Evolutionary conservation across 2,329 filamentous ascomycete species (phyloP), one percentile per base, ranked within the genome.

Genomic region (Emericellopsis atlantica): DNA sequence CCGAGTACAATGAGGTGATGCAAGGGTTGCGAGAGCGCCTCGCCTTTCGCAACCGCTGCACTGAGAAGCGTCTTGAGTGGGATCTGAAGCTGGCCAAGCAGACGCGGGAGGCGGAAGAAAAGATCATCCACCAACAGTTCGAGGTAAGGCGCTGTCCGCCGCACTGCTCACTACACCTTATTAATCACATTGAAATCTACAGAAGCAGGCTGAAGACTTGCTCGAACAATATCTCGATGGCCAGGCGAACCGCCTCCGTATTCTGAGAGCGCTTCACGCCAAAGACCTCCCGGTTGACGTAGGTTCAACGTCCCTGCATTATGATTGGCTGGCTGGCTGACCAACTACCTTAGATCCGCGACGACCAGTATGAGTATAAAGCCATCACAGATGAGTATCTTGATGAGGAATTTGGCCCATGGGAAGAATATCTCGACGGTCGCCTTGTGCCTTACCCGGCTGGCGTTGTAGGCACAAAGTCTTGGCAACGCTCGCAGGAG

Each of bases 1-100:
- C 65, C 6, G 74, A 79, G 51, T 76, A 75, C 55, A 48, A 60
- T 9, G 55, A 61, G 15, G 59, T 81, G 41, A 64, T 69, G 48
- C 54, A 60, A 4, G 64, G 74, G 45, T 65, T 86, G 11, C 48
- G 57, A 37, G 40, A 45, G 31, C 57, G 51, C 32, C 51, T 61
- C 34, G 6, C 26, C 26, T 29, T 29, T 29, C 26, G 50, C 54
- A 5, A 48, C 52, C 29, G 58, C 56, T 41, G 44, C 43, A 53
- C 56, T 33, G 50, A 56, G 32, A 51, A 45, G 24, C 56, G 58
- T 18, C 54, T 56, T 22, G 49, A 65, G 4, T 50, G 54, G 16
- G 56, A 66, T 39, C 46, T 58, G 24, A 47, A 54, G 22, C 53
- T 61, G 24, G 61, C 61, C n/a, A 57, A 70, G 32, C 60, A 63